Conservation (phyloP, 2,329 filamentous ascomycete species). For the Fusarium sp. region DNA sequence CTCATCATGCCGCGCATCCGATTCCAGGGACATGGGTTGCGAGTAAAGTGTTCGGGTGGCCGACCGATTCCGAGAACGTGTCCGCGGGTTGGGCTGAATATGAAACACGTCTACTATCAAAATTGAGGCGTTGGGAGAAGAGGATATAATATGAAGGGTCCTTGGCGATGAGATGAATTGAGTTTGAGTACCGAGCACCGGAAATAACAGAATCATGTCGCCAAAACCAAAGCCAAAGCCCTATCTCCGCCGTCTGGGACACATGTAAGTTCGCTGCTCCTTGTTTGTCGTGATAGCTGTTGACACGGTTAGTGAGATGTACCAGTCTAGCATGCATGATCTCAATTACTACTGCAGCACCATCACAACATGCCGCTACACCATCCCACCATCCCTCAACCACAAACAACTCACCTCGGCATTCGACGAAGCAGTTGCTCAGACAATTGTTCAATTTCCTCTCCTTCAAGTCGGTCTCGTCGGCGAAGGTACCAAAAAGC, state of each 20-base stretch:
- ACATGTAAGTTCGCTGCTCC: slow-evolving; percentile 8
- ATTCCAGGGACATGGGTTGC: neutral
- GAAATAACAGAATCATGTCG: neutral
- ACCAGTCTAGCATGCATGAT: neutral
- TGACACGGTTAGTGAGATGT: slow-evolving; percentile 3
- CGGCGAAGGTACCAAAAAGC: neutral
- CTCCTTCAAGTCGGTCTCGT: neutral
- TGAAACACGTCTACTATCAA: neutral
- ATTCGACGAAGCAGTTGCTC: neutral
- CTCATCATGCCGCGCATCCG: neutral
- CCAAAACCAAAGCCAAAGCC: neutral
- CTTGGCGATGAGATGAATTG: neutral
- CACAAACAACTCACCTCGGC: neutral
- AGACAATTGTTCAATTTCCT: neutral
- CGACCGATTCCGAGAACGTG: neutral
- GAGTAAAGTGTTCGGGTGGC: neutral
- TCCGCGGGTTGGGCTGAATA: neutral
- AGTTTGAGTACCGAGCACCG: neutral
- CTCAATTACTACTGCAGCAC: slow-evolving; percentile 10
- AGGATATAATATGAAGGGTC: neutral
- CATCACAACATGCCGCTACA: slow-evolving; percentile 1
- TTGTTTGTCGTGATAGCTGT: neutral
- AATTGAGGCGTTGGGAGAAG: neutral
- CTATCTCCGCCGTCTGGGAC: slow-evolving; percentile 2
- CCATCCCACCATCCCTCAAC: neutral